These are phyloP conservation scores for Sugiyamaella pinicola DNA, from an alignment of 1,139 yeast species.

Conservation along the genomic window DNA sequence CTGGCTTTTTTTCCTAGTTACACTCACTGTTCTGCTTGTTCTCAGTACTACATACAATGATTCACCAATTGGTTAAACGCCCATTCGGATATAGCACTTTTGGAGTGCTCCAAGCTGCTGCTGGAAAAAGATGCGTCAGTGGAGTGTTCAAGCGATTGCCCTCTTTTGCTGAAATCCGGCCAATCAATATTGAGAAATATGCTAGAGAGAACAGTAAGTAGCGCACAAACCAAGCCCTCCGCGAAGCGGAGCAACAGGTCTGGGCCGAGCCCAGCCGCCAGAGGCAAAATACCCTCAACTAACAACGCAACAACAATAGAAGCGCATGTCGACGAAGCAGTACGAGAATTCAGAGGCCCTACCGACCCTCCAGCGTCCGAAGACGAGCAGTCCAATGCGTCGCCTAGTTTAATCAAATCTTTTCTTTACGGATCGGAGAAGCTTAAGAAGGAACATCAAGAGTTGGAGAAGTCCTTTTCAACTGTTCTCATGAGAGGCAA, in stretches of 20 bases:
- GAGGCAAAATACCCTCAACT: background rate
- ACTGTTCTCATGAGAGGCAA: constrained; percentile 46
- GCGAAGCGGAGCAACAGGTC: too few relatives aligned
- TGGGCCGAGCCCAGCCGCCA: too few relatives aligned
- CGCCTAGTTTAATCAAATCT: constrained; percentile 41
- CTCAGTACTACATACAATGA: background rate
- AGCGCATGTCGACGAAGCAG: constrained; percentile 25
- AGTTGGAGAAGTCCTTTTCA: constrained; percentile 44
- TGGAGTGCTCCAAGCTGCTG: background rate
- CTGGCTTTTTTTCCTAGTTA: too few relatives aligned
- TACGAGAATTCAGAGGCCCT: constrained; percentile 28
- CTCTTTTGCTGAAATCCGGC: constrained; percentile 42
- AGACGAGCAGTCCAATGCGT: constrained; percentile 19
- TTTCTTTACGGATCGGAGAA: constrained; percentile 45
- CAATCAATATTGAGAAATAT: constrained; percentile 41
- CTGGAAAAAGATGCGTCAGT: background rate
- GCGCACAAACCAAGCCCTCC: too few relatives aligned
- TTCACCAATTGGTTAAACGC: constrained; percentile 7
- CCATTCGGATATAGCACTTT: constrained; percentile 2
- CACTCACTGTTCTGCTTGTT: background rate
- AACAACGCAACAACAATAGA: constrained; percentile 16
- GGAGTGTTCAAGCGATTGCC: constrained; percentile 36
- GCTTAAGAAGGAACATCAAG: constrained; percentile 42
- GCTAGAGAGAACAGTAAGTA: constrained; percentile 32
- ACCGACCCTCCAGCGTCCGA: constrained; percentile 20